phyloP scores from a whole-genome alignment of 305 asterid genomes.

The Lippia alba region DNA sequence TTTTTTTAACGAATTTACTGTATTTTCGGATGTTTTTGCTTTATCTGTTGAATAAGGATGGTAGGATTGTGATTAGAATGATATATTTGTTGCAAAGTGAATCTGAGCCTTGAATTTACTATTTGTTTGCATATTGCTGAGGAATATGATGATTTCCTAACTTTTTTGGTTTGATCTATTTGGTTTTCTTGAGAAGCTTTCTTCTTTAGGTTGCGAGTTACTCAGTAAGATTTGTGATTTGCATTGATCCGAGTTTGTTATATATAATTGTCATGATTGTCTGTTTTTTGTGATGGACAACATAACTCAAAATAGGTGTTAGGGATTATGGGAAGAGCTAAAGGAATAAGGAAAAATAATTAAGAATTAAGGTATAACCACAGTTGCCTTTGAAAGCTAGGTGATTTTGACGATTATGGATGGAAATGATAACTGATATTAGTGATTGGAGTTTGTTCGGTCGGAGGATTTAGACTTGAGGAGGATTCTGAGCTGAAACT shows the following conservation, averaged over 20 bases:
- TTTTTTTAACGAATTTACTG: not conserved
- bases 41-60: constrained; percentile 17
- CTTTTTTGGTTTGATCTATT: constrained; percentile 1
- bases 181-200: constrained; percentile 26
- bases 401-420: constrained; percentile 18
- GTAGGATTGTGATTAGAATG: constrained; percentile 10
- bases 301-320: constrained; percentile 1
- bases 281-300: constrained; percentile 9
- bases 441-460: constrained; percentile 9
- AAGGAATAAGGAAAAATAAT: too few relatives aligned
- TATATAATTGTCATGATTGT: not conserved
- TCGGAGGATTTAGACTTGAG: not conserved
- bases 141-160: constrained; percentile 20
- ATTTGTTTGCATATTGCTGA: not conserved
- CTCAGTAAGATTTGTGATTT: constrained; percentile 11
- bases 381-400: constrained; percentile 1
- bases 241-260: not conserved
- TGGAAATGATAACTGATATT: constrained; percentile 9
- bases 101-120: not conserved
- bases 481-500: not conserved
- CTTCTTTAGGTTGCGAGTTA: not conserved
- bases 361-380: too few relatives aligned
- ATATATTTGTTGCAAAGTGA: constrained; percentile 6
- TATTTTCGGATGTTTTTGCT: not conserved
- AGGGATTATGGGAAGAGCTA: not conserved